phyloP scores from a whole-genome alignment of 441 rosid species.

The Aleurites moluccanus region DNA sequence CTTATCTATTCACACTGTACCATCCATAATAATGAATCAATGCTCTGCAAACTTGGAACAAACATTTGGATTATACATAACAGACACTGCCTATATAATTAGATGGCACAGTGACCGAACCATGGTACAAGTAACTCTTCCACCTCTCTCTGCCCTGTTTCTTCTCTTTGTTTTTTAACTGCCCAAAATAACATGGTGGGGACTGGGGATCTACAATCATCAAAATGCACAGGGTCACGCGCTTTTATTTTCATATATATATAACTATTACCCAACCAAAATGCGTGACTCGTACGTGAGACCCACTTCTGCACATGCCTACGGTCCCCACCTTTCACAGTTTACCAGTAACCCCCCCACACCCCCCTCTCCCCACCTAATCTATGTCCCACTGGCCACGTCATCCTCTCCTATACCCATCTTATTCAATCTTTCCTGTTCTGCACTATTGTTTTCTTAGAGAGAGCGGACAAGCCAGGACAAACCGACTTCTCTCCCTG shows the following conservation, averaged over 20 bases:
- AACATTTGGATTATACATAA: neutral
- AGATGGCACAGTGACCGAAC: neutral
- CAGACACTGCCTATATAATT: neutral
- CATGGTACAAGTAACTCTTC: neutral
- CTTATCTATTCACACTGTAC: neutral
- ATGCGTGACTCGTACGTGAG: slow-evolving; percentile 11
- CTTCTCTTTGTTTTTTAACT: too few relatives aligned
- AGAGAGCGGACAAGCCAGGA: slow-evolving; percentile 16
- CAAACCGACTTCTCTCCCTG: slow-evolving; percentile 40
- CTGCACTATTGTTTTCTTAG: neutral
- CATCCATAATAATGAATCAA: neutral
- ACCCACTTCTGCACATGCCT: slow-evolving; percentile 27
- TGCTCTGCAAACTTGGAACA: neutral
- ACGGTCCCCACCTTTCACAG: neutral
- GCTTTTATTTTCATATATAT: too few relatives aligned
- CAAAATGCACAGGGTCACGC: neutral
- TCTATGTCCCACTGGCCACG: slow-evolving; percentile 10
- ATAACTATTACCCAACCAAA: neutral
- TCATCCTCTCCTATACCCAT: neutral
- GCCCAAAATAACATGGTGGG: neutral
- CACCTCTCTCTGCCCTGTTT: too few relatives aligned
- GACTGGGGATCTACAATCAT: neutral
- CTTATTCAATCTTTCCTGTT: slow-evolving; percentile 16
- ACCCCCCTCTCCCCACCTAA: slow-evolving; percentile 11
- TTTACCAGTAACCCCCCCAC: slow-evolving; percentile 8